Percentiles rank a stretch among this genome's conserved stretches.
Evolutionary conservation across 2,329 filamentous ascomycete genomes (phyloP).

Genomic region (Diaporthe vaccinii): DNA sequence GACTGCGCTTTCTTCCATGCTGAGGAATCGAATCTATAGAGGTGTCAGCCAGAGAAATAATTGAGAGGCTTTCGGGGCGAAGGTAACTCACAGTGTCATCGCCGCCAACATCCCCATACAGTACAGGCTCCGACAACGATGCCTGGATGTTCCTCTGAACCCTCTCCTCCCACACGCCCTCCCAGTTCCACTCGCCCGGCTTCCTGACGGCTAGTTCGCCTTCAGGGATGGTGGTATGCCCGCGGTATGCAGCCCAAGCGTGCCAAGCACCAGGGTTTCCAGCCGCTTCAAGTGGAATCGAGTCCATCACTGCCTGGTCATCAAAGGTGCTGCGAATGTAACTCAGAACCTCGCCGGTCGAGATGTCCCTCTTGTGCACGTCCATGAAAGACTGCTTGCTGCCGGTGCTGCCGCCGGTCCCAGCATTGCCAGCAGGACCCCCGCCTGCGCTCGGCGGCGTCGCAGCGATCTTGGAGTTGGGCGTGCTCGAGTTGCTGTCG

Average conservation of each 20-base stretch:
- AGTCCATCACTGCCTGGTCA: conserved; percentile 81
- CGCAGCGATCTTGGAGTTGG: conserved; percentile 49
- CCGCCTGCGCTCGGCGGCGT: conserved; percentile 44
- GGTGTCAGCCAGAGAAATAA: neutral
- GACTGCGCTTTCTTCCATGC: conserved; percentile 71
- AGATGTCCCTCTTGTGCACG: conserved; percentile 59
- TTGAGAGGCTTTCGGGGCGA: neutral
- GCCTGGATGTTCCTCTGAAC: conserved; percentile 83
- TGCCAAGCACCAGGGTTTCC: conserved; percentile 95
- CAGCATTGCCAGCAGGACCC: conserved; percentile 14
- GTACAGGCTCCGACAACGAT: conserved; percentile 82
- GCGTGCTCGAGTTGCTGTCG: conserved; percentile 48
- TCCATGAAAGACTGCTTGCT: conserved; percentile 55
- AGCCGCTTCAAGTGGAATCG: conserved; percentile 82
- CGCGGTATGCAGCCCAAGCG: conserved; percentile 83
- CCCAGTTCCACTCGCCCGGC: conserved; percentile 96
- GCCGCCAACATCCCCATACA: conserved; percentile 77
- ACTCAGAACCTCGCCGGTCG: conserved; percentile 77
- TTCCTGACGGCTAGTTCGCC: conserved; percentile 54
- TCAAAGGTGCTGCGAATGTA: conserved; percentile 90
- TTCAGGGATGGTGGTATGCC: conserved; percentile 44
- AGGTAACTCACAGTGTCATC: conserved; percentile 79
- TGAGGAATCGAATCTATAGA: conserved; percentile 74
- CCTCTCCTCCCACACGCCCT: conserved; percentile 94
- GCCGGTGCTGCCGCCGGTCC: neutral